A percentile compares a stretch with the other conserved stretches of the same genome.
Evolutionary conservation across 2,329 filamentous ascomycete genomes (phyloP).

Genomic region (Neophaeococcomyces mojaviensis): DNA sequence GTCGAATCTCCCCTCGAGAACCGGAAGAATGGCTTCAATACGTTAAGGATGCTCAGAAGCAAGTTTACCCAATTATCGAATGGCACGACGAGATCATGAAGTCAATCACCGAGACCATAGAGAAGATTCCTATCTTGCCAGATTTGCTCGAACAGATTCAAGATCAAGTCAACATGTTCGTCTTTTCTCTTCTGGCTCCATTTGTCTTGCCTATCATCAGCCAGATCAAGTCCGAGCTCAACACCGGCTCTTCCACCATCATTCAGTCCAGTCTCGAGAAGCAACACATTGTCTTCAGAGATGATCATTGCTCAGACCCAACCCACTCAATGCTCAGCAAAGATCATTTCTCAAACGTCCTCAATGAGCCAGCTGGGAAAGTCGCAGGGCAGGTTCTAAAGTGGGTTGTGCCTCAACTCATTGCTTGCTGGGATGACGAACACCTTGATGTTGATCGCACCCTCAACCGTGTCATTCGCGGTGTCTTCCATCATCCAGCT

Average conservation of each 20-base stretch:
- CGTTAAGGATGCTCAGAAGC: constrained; percentile 61
- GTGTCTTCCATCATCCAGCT: constrained; percentile 83
- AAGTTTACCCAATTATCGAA: constrained; percentile 83
- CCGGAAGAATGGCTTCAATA: constrained; percentile 80
- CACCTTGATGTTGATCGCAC: constrained; percentile 59
- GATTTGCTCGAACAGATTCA: constrained; percentile 79
- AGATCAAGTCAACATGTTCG: constrained; percentile 80
- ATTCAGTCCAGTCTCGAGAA: constrained; percentile 77
- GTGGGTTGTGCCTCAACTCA: constrained; percentile 85
- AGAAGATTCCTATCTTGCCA: constrained; percentile 77
- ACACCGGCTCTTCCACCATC: constrained; percentile 77
- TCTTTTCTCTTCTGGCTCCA: constrained; percentile 84
- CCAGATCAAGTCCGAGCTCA: constrained; percentile 80
- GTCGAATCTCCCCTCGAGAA: constrained; percentile 65
- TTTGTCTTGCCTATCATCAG: constrained; percentile 78
- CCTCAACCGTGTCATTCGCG: constrained; percentile 68
- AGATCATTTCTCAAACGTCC: constrained; percentile 84
- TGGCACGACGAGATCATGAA: constrained; percentile 88
- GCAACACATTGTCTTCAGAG: constrained; percentile 78
- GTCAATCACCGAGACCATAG: constrained; percentile 66
- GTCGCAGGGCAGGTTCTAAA: constrained; percentile 69
- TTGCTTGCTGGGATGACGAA: constrained; percentile 79
- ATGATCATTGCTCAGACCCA: constrained; percentile 69
- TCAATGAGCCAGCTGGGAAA: constrained; percentile 83
- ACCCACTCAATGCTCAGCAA: constrained; percentile 96